phyloP scores from a whole-genome alignment of 2,329 filamentous ascomycete species.

The Phaeophleospora eucalypticola region DNA sequence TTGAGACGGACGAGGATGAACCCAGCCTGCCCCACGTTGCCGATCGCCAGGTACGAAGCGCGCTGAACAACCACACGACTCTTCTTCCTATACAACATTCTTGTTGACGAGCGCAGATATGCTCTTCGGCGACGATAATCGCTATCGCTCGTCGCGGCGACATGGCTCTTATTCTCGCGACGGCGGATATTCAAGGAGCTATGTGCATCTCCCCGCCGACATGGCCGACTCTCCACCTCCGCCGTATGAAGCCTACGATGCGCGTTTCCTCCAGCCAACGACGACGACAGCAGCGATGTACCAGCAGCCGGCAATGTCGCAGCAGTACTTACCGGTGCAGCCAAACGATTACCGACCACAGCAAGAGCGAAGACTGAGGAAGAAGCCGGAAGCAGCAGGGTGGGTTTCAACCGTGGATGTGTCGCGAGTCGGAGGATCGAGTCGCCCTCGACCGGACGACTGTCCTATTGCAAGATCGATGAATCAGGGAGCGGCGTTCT shows the following conservation, averaged over 20 bases:
- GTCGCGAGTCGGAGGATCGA: slow-evolving; percentile 2
- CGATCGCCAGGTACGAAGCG: slow-evolving; percentile 7
- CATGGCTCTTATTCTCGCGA: too few species aligned
- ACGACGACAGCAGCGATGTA: slow-evolving; percentile 8
- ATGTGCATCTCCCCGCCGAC: slow-evolving; percentile 3
- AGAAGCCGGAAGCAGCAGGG: slow-evolving; percentile 13
- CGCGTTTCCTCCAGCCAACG: slow-evolving; percentile 8
- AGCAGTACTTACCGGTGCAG: slow-evolving; percentile 11
- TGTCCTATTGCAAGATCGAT: slow-evolving; percentile 25
- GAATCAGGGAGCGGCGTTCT: slow-evolving; percentile 43
- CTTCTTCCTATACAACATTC: too few species aligned
- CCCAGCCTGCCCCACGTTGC: not conserved
- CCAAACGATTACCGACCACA: too few species aligned
- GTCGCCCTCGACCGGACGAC: slow-evolving; percentile 9
- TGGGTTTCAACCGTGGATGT: slow-evolving; percentile 14
- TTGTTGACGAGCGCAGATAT: too few species aligned
- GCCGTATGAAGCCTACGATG: slow-evolving; percentile 13
- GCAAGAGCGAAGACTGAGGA: slow-evolving; percentile 8
- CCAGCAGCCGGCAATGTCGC: slow-evolving; percentile 11
- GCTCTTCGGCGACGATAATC: too few species aligned
- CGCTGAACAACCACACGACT: not conserved
- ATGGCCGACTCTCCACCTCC: slow-evolving; percentile 18
- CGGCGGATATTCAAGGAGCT: too few species aligned
- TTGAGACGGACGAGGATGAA: not conserved
- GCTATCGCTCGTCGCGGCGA: too few species aligned